Base-by-base conservation (phyloP, 108 stramenopile genomes). In the Conticribra guillardii region DNA sequence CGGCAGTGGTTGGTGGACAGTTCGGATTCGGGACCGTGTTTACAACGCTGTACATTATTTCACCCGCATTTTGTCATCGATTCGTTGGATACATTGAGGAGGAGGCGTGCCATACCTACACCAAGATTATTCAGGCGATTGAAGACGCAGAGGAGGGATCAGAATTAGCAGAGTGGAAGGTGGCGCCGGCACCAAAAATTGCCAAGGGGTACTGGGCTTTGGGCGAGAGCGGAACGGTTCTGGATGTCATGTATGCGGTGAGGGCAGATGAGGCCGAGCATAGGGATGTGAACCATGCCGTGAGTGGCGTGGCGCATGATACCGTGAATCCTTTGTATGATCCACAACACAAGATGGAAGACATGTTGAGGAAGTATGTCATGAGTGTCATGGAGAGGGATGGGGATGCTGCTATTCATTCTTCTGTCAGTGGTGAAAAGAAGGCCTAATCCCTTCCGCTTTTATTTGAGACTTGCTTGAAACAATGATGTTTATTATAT, bases 81-180 rank as follows among this genome's bases (percentile, higher is more conserved):
- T 96, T 98, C 66, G 96, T 99, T n/a, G 97, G 97, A 18, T 98
- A 99, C 78, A 84, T 98, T 52, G 99, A 99, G 67, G 96, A 96
- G 71, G 95, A 94, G 62, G 96, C 95, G 9, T 87, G 86, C 64
- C 31, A 66, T 21, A 97, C 96, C 3, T 96, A 96, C 81, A 94
- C 92, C 27, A 93, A 92, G 81, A 96, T 96, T 49, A 82, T 99
- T 59, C 59, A 88, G 46, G 91, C 87, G 18, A 89, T 96, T 54
- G 96, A 98, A 63, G 67, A 41, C 48, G 96, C 91, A 47, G 85
- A 92, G 7, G 83, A 85, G 30, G 96, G 94, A 31, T 81, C 67
- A 21, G 90, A 97, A 37, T 67, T 98, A 16, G 93, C 85, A 2
- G 45, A 29, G 16, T 95, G 93, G 93, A 76, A 75, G 57, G 84